Evolutionary conservation across 2,329 filamentous ascomycete genomes (phyloP), one percentile per base, ranked within the genome.

Genomic region (Neofusicoccum ribis): DNA sequence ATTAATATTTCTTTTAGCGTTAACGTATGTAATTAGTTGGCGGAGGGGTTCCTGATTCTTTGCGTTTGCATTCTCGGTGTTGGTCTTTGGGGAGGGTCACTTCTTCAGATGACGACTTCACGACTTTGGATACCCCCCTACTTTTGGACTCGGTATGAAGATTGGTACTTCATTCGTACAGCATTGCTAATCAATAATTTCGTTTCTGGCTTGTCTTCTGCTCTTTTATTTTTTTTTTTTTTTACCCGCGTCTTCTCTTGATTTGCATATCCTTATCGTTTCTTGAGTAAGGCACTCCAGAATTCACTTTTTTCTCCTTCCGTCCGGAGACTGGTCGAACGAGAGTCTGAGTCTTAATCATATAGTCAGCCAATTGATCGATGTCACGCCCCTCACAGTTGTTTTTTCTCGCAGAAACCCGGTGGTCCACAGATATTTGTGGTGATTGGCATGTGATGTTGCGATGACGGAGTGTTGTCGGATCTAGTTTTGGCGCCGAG

Each of bases 51-150:
- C 6, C 11, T 39, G 5, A 7, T 47, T 60, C n/a, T 14, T 60
- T 17, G 2, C n/a, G 37, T 15, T 37, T 60, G 56, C 43, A 60
- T 60, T 60, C 43, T 47, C n/a, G 56, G 56, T 60, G 56, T 47
- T 60, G 31, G 14, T 47, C 14, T 17, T 47, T 49, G 34, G 43
- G 56, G 56, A 36, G 56, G 56, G 41, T 47, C 56, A 60, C 27
- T 60, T 60, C 56, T 47, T 47, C 43, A 39, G 43, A 60, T 47
- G 47, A 60, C 47, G 56, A 59, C 56, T 60, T 60, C 56, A 60
- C 34, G 56, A 47, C 56, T 60, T 60, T 60, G 41, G 56, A 60
- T 60, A 60, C 56, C 56, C 56, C 43, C 56, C 56, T 9, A 15
- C 9, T 12, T 60, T 47, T 47, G 31, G 31, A 14, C 5, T 15